Percentiles rank a stretch among this genome's conserved stretches.
phyloP scores from a whole-genome alignment of 352 stramenopile genomes.

The Phytophthora ohioensis region DNA sequence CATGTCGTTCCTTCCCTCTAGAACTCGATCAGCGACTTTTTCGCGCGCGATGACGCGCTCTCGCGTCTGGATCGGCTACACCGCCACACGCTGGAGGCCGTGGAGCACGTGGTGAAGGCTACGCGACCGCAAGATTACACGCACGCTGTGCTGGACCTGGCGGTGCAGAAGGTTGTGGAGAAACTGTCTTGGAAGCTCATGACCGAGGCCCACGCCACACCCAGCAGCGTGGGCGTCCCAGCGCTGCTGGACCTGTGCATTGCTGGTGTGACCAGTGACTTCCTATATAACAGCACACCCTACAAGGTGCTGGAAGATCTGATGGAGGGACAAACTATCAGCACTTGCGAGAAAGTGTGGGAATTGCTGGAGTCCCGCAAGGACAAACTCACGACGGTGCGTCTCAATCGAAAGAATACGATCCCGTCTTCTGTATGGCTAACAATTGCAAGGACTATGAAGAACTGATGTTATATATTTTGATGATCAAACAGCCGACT shows the following conservation, averaged over 20 bases:
- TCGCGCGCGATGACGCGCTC: constrained; percentile 61
- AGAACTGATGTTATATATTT: constrained; percentile 10
- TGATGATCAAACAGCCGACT: constrained; percentile 43
- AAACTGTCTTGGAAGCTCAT: constrained; percentile 83
- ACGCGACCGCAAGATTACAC: constrained; percentile 51
- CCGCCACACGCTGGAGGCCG: constrained; percentile 38
- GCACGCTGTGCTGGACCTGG: constrained; percentile 77
- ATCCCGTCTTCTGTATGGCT: background rate
- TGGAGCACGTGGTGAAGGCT: constrained; percentile 46
- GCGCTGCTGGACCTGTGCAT: constrained; percentile 86
- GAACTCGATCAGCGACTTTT: constrained; percentile 70
- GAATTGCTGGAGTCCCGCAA: constrained; percentile 83
- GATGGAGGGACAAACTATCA: constrained; percentile 89
- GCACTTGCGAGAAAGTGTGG: constrained; percentile 88
- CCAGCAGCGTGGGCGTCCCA: constrained; percentile 65
- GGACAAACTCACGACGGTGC: constrained; percentile 68
- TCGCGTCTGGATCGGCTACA: constrained; percentile 59
- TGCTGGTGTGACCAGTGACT: constrained; percentile 68
- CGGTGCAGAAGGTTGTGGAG: constrained; percentile 84
- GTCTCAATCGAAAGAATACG: constrained; percentile 2
- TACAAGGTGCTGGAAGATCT: constrained; percentile 90
- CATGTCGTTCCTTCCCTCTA: constrained; percentile 25
- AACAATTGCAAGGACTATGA: background rate
- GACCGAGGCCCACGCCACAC: constrained; percentile 61
- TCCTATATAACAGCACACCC: constrained; percentile 73